These are phyloP conservation scores for Diutina pseudorugosa DNA, from an alignment of 1,139 yeast genomes.

Conservation along the genomic window DNA sequence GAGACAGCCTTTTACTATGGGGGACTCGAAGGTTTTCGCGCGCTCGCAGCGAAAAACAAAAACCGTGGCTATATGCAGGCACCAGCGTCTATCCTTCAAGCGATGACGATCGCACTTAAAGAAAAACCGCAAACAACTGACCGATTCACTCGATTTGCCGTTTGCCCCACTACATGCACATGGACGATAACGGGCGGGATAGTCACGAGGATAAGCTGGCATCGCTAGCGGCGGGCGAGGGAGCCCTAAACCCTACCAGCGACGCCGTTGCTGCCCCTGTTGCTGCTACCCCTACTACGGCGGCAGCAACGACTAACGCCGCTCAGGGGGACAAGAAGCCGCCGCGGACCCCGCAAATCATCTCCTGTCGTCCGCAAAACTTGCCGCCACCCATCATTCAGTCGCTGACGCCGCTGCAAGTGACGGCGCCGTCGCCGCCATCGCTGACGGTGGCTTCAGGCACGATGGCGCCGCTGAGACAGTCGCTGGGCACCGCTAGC, in stretches of 20 bases:
- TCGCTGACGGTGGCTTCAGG: background rate
- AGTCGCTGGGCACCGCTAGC: background rate
- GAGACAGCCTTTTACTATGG: too few species aligned
- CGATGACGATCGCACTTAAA: background rate
- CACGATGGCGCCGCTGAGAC: background rate
- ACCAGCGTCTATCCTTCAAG: background rate
- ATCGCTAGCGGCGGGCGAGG: background rate
- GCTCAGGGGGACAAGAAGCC: background rate
- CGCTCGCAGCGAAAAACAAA: background rate
- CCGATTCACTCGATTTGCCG: background rate
- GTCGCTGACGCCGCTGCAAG: background rate
- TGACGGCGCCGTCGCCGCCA: background rate
- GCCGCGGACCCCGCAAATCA: background rate
- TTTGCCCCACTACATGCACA: background rate
- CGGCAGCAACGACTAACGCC: background rate
- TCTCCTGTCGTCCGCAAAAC: background rate
- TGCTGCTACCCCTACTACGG: background rate
- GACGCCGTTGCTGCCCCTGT: background rate
- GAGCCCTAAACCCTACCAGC: background rate
- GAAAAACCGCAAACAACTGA: background rate
- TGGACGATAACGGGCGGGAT: background rate
- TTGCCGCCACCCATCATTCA: constrained; percentile 3
- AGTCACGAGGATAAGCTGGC: background rate
- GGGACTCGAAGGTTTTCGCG: background rate
- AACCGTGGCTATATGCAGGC: background rate